Percentiles rank a stretch among this genome's conserved stretches.
Evolutionary conservation across 176 grass and related monocot species (phyloP).

Genomic region (Luzula sylvatica): DNA sequence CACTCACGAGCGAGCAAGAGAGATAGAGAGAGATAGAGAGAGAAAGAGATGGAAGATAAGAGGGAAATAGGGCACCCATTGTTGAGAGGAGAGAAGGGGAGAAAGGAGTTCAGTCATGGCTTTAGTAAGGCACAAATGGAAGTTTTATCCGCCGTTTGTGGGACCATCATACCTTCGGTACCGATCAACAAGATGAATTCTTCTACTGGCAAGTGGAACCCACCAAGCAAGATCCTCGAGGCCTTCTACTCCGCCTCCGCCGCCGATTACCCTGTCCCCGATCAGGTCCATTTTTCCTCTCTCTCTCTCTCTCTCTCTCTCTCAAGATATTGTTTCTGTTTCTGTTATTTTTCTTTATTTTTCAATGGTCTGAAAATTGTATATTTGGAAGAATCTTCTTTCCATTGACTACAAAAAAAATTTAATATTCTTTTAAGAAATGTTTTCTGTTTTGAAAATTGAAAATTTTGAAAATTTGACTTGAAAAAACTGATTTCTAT

Average conservation of each 20-base stretch:
- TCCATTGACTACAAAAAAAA: not conserved
- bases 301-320: not conserved
- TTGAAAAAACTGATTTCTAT: not conserved
- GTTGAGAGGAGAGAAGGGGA: slow-evolving; percentile 29
- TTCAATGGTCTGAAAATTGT: not conserved
- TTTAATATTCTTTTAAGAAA: too few species aligned
- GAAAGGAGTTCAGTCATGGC: slow-evolving; percentile 43
- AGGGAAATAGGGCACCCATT: slow-evolving; percentile 27
- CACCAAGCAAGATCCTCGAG: slow-evolving; percentile 31
- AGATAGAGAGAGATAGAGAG: not conserved
- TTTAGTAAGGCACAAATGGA: slow-evolving; percentile 45
- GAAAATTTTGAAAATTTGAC: not conserved
- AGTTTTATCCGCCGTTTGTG: slow-evolving; percentile 56
- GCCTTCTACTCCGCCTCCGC: slow-evolving; percentile 55
- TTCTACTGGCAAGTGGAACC: slow-evolving; percentile 25
- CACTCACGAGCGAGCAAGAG: not conserved
- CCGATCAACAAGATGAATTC: slow-evolving; percentile 10
- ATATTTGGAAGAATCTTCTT: not conserved
- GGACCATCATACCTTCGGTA: slow-evolving; percentile 48
- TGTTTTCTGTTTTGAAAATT: too few species aligned
- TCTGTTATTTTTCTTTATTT: not conserved
- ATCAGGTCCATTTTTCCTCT: slow-evolving; percentile 35
- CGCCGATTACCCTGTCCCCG: slow-evolving; percentile 33
- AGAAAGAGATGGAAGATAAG: not conserved
- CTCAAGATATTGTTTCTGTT: not conserved